Evolutionary conservation across 805 yeast species (phyloP).

Genomic region (Lipomyces japonicus): DNA sequence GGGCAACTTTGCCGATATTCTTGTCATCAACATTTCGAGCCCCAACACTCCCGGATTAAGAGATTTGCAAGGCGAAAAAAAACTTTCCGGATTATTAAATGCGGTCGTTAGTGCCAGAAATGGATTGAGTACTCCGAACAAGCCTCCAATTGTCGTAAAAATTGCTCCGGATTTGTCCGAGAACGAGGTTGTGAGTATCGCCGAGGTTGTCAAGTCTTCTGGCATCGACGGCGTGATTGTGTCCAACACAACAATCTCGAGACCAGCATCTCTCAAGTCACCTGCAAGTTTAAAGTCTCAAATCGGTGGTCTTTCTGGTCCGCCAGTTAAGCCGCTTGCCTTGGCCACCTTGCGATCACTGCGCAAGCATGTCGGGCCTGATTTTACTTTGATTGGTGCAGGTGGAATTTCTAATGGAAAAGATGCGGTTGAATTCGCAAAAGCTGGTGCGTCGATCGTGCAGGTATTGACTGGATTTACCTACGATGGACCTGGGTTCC

Average conservation of each 20-base stretch:
- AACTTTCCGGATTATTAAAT: conserved; percentile 59
- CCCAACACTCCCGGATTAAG: conserved; percentile 96
- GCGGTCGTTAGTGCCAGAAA: conserved; percentile 67
- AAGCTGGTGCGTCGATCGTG: conserved; percentile 89
- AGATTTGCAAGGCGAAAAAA: conserved; percentile 73
- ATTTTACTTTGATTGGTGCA: conserved; percentile 80
- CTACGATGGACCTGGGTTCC: conserved; percentile 86
- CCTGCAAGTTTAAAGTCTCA: conserved; percentile 48
- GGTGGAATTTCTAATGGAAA: conserved; percentile 88
- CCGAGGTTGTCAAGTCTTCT: conserved; percentile 69
- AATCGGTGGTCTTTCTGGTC: conserved; percentile 90
- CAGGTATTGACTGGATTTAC: conserved; percentile 88
- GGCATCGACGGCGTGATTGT: conserved; percentile 87
- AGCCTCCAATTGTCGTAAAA: conserved; percentile 83
- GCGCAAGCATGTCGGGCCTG: conserved; percentile 71
- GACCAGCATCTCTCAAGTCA: conserved; percentile 64
- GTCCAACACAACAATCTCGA: conserved; percentile 84
- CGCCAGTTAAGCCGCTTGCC: conserved; percentile 78
- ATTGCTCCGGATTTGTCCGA: conserved; percentile 90
- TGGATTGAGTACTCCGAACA: conserved; percentile 41
- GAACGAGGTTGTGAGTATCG: conserved; percentile 75
- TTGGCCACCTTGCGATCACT: conserved; percentile 66
- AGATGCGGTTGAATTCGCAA: conserved; percentile 87
- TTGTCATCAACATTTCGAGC: conserved; percentile 87
- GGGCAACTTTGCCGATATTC: conserved; percentile 80